Base-by-base conservation (phyloP, 1,284 basidiomycete genomes). In the Irpex rosettiformis region DNA sequence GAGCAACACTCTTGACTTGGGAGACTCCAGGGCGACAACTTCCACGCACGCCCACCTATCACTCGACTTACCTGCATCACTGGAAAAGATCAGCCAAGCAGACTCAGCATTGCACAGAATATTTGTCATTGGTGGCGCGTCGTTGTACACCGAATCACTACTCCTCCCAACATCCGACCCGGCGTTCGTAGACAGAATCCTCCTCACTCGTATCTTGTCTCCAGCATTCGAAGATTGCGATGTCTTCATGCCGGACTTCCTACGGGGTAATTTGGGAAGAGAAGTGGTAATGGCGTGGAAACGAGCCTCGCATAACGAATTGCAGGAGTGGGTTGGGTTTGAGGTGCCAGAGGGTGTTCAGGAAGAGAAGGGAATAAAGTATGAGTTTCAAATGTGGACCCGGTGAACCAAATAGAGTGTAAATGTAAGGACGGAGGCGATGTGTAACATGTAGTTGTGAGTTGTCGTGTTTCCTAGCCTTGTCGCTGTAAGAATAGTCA, bases 321-420 rank as follows among this genome's bases (percentile, higher is more conserved):
- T 96, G 68, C 72, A 79, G 61, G 77, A 77, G 16, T 96, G 93
- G 92, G 84, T 85, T 0, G 93, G 89, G 43, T 89, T 89, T 67
- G 83, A 88, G 4, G 92, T 96, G 53, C 81, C 88, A 18, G 75
- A 79, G 62, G 93, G 91, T 2, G 76, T 84, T 65, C 86, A 92
- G 70, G 83, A 85, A 69, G 94, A 96, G 73, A 89, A 89, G 60
- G 92, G 86, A 10, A 79, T 93, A 52, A 77, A 81, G 66, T 96
- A 96, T 72, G 88, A 91, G 74, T 96, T 88, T 72, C 91, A 97
- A 78, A 94, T 96, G 93, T 96, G 94, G 94, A 79, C 85, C 54
- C 75, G 84, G 64, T 63, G 61, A 16, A 24, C 55, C n/a, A n/a
- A 24, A 21, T 13, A 52, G 43, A 58, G 29, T 57, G 27, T 47